A percentile compares a stretch with the other conserved stretches of the same genome.
Evolutionary conservation across 148 eudicot species (phyloP).

Genomic region (Chenopodium album): DNA sequence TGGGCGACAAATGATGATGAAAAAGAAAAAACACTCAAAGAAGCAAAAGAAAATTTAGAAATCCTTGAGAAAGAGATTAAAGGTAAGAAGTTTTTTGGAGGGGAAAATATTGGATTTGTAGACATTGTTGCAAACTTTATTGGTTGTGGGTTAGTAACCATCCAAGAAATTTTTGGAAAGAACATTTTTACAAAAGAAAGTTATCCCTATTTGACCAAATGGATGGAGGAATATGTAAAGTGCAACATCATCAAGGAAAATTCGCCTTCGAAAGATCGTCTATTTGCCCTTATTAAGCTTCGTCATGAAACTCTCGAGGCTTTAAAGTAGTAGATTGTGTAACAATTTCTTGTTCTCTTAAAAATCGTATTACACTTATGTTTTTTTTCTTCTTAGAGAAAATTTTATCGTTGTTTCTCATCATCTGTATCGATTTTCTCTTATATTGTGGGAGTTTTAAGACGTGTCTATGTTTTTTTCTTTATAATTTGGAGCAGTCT

Average conservation of each 20-base stretch:
- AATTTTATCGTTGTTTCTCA: too few relatives aligned
- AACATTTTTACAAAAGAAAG: constrained; percentile 22
- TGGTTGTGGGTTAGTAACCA: constrained; percentile 17
- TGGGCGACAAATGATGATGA: constrained; percentile 28
- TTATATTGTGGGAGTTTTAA: too few relatives aligned
- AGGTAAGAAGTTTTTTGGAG: constrained; percentile 42
- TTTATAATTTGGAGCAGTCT: too few relatives aligned
- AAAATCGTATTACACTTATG: too few relatives aligned
- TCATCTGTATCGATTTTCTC: too few relatives aligned
- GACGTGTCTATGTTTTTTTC: too few relatives aligned
- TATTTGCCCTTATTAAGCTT: constrained; percentile 1
- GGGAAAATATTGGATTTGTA: constrained; percentile 27
- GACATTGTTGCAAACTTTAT: constrained; percentile 35
- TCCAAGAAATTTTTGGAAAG: constrained; percentile 23
- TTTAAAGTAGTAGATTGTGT: background rate
- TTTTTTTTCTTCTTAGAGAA: too few relatives aligned
- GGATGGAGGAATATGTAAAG: constrained; percentile 27
- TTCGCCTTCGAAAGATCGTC: constrained; percentile 28
- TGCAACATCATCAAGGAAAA: constrained; percentile 31
- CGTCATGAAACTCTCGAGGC: constrained; percentile 14
- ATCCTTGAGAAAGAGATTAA: constrained; percentile 32
- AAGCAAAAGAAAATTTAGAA: constrained; percentile 23
- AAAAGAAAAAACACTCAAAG: constrained; percentile 26
- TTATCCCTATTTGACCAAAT: constrained; percentile 29
- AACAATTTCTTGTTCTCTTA: too few relatives aligned